These are phyloP conservation scores for Fraxinus velutina DNA, from an alignment of 305 asterid genomes.

Conservation along the genomic window DNA sequence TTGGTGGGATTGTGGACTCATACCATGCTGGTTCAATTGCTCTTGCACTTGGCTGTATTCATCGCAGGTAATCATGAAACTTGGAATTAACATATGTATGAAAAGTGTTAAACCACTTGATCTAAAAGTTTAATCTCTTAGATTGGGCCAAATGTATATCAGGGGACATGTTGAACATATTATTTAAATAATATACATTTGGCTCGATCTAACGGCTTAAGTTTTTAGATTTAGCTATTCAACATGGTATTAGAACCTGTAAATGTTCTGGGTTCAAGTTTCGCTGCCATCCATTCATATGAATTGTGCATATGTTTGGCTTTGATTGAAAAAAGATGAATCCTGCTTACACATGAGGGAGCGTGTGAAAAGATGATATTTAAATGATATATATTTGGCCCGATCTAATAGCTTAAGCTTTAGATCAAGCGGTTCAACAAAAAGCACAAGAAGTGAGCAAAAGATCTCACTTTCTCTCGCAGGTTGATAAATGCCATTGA, in stretches of 20 bases:
- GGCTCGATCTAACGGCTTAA: background rate
- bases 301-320: background rate
- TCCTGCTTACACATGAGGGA: background rate
- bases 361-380: background rate
- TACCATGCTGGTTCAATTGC: conserved; percentile 88
- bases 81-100: conserved; percentile 14
- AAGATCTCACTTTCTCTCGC: conserved; percentile 15
- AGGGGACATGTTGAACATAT: background rate
- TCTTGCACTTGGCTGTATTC: conserved; percentile 91
- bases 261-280: background rate
- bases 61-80: conserved; percentile 71
- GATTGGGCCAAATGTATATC: background rate
- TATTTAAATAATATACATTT: background rate
- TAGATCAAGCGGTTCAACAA: background rate
- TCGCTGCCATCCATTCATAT: background rate
- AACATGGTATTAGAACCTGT: background rate
- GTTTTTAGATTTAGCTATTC: background rate
- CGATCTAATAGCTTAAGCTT: background rate
- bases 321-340: background rate
- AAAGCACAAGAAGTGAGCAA: conserved; percentile 13
- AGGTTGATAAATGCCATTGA: background rate
- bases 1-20: conserved; percentile 52
- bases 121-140: background rate
- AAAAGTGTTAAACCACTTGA: background rate
- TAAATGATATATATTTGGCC: background rate